Evolutionary conservation across 2,329 filamentous ascomycete species (phyloP).

Genomic region (Trichoderma pleuroti): DNA sequence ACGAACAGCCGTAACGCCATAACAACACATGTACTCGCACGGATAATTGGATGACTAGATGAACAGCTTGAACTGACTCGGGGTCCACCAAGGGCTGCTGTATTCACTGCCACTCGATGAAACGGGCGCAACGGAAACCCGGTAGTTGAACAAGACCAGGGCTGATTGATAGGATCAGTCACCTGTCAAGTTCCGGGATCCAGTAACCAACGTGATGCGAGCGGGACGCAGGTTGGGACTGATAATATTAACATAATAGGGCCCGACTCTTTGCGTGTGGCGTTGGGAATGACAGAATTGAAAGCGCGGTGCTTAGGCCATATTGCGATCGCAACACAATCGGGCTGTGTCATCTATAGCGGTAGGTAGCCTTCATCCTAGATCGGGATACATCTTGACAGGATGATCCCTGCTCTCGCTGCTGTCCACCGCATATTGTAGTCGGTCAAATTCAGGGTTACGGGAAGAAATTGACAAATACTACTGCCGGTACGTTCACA

Average conservation of each 20-base stretch:
- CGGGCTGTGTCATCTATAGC: neutral
- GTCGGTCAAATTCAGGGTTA: neutral
- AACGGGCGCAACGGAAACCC: neutral
- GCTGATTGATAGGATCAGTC: neutral
- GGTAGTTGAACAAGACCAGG: neutral
- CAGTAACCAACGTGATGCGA: neutral
- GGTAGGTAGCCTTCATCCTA: neutral
- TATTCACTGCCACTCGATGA: neutral
- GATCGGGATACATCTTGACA: neutral
- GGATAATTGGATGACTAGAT: neutral
- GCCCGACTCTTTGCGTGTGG: neutral
- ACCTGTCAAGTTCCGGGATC: neutral
- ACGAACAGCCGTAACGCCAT: neutral
- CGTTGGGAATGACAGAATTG: neutral
- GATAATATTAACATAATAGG: neutral
- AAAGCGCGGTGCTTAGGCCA: neutral
- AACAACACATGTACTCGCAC: neutral
- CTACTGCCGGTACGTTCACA: neutral
- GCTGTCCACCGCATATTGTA: neutral
- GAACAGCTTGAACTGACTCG: neutral
- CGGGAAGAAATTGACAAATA: neutral
- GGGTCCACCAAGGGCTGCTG: neutral
- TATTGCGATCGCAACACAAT: neutral
- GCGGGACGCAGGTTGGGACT: neutral
- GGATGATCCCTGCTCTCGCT: neutral